Base-by-base conservation (phyloP, 2,329 filamentous ascomycete species). In the Macrophomina tecta region DNA sequence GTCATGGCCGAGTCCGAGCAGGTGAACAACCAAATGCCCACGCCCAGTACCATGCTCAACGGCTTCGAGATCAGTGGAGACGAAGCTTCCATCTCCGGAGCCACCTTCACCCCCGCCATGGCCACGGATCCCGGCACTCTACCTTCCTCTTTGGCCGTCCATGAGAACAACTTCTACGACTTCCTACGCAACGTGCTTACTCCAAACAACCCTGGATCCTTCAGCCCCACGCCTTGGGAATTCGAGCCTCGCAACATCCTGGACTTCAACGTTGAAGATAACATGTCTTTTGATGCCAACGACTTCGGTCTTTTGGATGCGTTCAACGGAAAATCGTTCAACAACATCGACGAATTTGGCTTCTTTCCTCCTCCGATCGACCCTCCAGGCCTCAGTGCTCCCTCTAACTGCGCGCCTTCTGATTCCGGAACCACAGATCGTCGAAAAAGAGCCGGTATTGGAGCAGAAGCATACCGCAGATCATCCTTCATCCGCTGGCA, bases 281-380 rank as follows among this genome's bases (percentile, higher is more conserved):
- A 82, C 64, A 75, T 83, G 64, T 79, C 81, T 49, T 73, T 83
- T 18, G 82, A 80, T 61, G 80, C 81, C 64, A 69, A 82, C 36
- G 82, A 83, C 68, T 73, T 83, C 46, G 78, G 76, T 51, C 77
- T 82, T 51, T 74, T 83, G 5, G 80, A 83, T 61, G 78, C 79
- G 9, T 82, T 82, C 71, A 82, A 81, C 69, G 77, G 80, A 12
- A 76, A 80, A 7, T 76, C 80, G 0, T 82, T 82, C 68, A 76
- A 79, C 14, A 16, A 34, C n/a, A 48, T 48, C 12, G 51, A 56
- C 5, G 52, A 66, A 7, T 66, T 66, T 45, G 64, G 45, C 7
- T 2, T 34, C 16, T 36, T 52, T n/a, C 28, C 42, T 11, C 32
- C 53, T 2, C 32, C 28, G 8, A 18, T 53, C 18, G n/a, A 64